phyloP scores from a whole-genome alignment of 164 flowering plant genomes.

The Vitis rotundifolia region DNA sequence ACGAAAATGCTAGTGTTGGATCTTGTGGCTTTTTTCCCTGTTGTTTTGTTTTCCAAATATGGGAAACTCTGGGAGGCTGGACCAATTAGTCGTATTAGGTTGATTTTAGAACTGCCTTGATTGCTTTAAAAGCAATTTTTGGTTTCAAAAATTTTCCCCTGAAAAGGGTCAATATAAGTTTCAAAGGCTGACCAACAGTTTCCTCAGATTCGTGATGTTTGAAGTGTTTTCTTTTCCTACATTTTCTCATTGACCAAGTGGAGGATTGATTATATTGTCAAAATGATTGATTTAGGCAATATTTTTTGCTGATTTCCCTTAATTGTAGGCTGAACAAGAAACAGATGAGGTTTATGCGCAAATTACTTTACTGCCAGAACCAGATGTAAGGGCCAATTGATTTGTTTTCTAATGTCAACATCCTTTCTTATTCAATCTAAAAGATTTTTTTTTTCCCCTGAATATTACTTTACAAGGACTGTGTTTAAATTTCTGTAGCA shows the following conservation, averaged over 20 bases:
- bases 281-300: neutral
- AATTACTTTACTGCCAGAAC: constrained; percentile 68
- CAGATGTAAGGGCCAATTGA: constrained; percentile 44
- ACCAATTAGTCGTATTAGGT: neutral
- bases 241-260: neutral
- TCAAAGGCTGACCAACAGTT: too few species aligned
- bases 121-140: too few species aligned
- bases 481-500: constrained; percentile 31
- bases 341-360: constrained; percentile 89
- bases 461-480: too few species aligned
- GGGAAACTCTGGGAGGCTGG: neutral
- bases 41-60: neutral
- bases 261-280: neutral
- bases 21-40: neutral
- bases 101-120: neutral
- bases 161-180: too few species aligned
- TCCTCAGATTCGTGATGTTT: too few species aligned
- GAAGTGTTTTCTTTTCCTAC: neutral
- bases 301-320: neutral
- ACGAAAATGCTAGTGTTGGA: too few species aligned
- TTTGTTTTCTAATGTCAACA: neutral
- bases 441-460: neutral
- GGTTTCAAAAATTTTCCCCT: too few species aligned
- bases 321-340: constrained; percentile 76
- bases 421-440: neutral